Conservation (phyloP, 2,329 filamentous ascomycete genomes). For the Alternaria gansuensis region DNA sequence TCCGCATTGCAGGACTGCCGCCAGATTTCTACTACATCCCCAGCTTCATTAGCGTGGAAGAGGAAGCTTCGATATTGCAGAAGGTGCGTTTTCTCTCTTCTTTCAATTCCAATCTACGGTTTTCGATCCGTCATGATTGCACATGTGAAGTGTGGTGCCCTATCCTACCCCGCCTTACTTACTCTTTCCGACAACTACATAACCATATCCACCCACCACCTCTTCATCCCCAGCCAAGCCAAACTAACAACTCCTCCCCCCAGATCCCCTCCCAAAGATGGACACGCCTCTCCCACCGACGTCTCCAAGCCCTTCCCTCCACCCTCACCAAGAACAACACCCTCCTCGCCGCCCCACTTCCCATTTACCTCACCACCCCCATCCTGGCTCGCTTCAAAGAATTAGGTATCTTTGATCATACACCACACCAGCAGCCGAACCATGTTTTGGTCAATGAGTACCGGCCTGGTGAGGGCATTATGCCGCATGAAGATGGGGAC, state of each 20-base stretch:
- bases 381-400: conserved; percentile 67
- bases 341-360: conserved; percentile 77
- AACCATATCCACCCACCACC: no score
- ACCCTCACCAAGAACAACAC: conserved; percentile 75
- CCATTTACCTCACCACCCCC: conserved; percentile 76
- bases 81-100: conserved; percentile 63
- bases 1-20: conserved; percentile 65
- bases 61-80: conserved; percentile 74
- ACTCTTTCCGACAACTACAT: not conserved
- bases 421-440: conserved; percentile 81
- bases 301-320: conserved; percentile 90
- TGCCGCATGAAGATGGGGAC: conserved; percentile 92
- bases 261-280: conserved; percentile 69
- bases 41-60: conserved; percentile 79
- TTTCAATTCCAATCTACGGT: not conserved
- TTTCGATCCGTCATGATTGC: not conserved
- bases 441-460: conserved; percentile 97
- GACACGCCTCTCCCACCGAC: conserved; percentile 86
- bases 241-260: not conserved
- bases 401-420: conserved; percentile 64
- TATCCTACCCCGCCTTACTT: not conserved
- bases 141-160: not conserved
- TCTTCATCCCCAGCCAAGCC: not conserved
- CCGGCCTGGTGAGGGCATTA: conserved; percentile 86
- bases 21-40: conserved; percentile 82